These are phyloP conservation scores for Aspergillus transmontanensis DNA, from an alignment of 2,329 filamentous ascomycete genomes.

Conservation along the genomic window DNA sequence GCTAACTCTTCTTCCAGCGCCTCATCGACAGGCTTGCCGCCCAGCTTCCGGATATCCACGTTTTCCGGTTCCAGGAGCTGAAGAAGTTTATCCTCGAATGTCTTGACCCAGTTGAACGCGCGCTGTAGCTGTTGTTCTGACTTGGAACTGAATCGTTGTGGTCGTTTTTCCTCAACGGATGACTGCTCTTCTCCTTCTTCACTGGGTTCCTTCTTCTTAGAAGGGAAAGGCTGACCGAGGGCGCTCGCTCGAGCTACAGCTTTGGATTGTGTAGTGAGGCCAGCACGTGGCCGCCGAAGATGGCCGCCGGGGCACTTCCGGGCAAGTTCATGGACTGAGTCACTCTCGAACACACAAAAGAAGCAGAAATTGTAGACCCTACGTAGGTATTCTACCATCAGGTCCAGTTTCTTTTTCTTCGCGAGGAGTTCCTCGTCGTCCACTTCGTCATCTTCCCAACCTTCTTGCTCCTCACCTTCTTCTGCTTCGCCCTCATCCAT, in stretches of 20 bases:
- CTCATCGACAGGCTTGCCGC: constrained; percentile 83
- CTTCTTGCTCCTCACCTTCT: constrained; percentile 77
- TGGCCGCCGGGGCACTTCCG: constrained; percentile 98
- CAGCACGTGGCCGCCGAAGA: constrained; percentile 84
- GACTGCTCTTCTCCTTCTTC: constrained; percentile 68
- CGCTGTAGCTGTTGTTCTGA: constrained; percentile 89
- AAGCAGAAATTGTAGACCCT: constrained; percentile 99
- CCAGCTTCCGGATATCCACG: constrained; percentile 85
- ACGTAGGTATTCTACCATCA: constrained; percentile 93
- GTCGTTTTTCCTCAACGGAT: constrained; percentile 72
- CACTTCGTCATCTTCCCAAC: constrained; percentile 68
- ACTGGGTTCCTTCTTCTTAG: constrained; percentile 70
- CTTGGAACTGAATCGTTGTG: constrained; percentile 70
- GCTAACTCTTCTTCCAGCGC: constrained; percentile 81
- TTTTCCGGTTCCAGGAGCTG: constrained; percentile 90
- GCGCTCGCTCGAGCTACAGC: constrained; percentile 84
- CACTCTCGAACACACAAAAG: constrained; percentile 98
- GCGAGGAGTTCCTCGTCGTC: constrained; percentile 87
- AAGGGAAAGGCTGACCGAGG: constrained; percentile 77
- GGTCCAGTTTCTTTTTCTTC: constrained; percentile 96
- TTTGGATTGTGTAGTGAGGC: constrained; percentile 79
- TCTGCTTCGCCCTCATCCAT: constrained; percentile 65
- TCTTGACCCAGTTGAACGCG: constrained; percentile 98
- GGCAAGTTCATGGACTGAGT: constrained; percentile 93
- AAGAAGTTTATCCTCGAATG: constrained; percentile 93